Percentiles rank a stretch among this genome's conserved stretches.
These are phyloP conservation scores for Gelatoporia subvermispora DNA, from an alignment of 768 basidiomycete species.

Conservation along the genomic window DNA sequence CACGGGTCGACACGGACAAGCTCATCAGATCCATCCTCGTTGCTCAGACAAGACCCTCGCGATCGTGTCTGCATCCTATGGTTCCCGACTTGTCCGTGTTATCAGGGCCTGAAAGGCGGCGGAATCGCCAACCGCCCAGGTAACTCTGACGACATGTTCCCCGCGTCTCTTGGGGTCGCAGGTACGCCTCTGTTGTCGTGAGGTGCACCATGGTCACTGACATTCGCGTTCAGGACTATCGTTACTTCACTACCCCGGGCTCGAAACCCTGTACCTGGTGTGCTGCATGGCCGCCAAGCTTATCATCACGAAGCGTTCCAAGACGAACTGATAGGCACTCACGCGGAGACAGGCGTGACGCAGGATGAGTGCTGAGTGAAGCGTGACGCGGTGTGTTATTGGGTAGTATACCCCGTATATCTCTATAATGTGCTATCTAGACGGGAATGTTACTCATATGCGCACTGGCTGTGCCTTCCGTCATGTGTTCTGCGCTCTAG, in stretches of 20 bases:
- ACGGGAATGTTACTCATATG: too few species aligned
- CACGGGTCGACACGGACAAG: conserved; percentile 85
- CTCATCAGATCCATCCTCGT: conserved; percentile 79
- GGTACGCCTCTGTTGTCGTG: conserved; percentile 34
- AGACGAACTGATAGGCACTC: conserved; percentile 60
- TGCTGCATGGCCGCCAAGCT: conserved; percentile 90
- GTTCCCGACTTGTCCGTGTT: neutral
- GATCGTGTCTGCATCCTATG: neutral
- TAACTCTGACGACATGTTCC: conserved; percentile 95
- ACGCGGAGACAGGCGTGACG: conserved; percentile 24
- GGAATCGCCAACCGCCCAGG: conserved; percentile 94
- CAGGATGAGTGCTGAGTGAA: too few species aligned
- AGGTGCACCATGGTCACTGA: too few species aligned
- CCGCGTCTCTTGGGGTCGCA: conserved; percentile 88
- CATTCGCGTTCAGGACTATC: conserved; percentile 70
- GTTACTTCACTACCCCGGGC: conserved; percentile 77
- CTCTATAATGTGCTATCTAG: too few species aligned
- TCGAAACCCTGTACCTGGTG: conserved; percentile 86
- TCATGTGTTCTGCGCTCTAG: too few species aligned
- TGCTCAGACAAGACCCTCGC: conserved; percentile 57
- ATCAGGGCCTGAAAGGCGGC: conserved; percentile 81
- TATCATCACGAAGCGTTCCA: conserved; percentile 65
- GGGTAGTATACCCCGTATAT: too few species aligned
- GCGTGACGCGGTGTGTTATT: too few species aligned
- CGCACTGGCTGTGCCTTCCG: too few species aligned